These are phyloP conservation scores for Pseudogymnoascus sp. DNA, from an alignment of 2,329 filamentous ascomycete species.

Conservation along the genomic window DNA sequence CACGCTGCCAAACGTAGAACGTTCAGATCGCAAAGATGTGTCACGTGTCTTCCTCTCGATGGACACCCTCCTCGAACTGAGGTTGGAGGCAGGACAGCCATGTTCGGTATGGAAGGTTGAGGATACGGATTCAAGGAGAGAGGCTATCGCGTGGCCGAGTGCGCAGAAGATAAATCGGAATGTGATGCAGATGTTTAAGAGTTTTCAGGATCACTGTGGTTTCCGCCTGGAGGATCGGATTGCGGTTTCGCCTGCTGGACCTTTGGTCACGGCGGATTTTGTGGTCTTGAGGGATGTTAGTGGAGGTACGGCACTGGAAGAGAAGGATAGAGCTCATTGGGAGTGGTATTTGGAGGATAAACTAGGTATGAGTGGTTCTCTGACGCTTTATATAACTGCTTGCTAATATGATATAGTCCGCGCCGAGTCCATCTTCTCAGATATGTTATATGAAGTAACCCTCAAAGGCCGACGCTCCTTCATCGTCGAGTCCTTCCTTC, in stretches of 20 bases:
- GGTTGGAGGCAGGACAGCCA: constrained; percentile 49
- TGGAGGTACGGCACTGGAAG: constrained; percentile 27
- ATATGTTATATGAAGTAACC: constrained; percentile 59
- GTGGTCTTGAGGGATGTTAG: constrained; percentile 55
- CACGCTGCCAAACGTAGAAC: constrained; percentile 21
- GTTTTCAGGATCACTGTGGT: constrained; percentile 62
- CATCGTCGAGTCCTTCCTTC: constrained; percentile 48
- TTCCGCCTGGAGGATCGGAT: constrained; percentile 66
- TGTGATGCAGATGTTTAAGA: constrained; percentile 63
- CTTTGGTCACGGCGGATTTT: constrained; percentile 45
- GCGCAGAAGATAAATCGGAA: constrained; percentile 56
- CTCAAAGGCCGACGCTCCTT: constrained; percentile 53
- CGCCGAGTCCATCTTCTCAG: constrained; percentile 61
- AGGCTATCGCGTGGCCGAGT: constrained; percentile 55
- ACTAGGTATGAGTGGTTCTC: constrained; percentile 27
- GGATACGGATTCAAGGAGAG: constrained; percentile 17
- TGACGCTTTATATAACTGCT: background rate
- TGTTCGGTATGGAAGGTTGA: constrained; percentile 42
- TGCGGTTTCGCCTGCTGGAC: constrained; percentile 44
- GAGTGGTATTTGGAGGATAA: constrained; percentile 38
- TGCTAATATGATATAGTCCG: constrained; percentile 36
- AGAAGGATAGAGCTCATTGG: constrained; percentile 35
- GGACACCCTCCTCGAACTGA: constrained; percentile 43
- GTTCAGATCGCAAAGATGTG: constrained; percentile 25
- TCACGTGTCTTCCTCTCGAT: constrained; percentile 26